phyloP scores from a whole-genome alignment of 2,329 filamentous ascomycete species.

The Penicillium brasilianum region DNA sequence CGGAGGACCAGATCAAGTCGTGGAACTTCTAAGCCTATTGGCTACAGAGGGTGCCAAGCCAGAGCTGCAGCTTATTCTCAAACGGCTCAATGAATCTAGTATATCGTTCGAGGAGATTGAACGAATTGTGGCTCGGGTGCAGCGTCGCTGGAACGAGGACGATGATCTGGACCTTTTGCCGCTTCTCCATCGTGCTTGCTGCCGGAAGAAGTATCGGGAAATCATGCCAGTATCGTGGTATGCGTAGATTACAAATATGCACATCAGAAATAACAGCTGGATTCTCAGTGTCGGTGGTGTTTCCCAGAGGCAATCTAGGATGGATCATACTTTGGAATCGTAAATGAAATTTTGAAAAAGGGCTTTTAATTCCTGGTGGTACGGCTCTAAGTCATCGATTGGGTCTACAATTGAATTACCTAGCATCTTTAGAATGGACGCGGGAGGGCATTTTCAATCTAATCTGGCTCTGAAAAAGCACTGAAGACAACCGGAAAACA shows the following conservation, averaged over 20 bases:
- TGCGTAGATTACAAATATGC: neutral
- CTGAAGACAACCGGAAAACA: too few relatives aligned
- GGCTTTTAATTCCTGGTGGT: too few relatives aligned
- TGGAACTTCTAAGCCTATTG: neutral
- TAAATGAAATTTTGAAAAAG: too few relatives aligned
- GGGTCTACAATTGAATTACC: neutral
- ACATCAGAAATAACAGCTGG: too few relatives aligned
- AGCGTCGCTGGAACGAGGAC: neutral
- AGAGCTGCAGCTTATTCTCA: neutral
- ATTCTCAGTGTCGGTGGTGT: too few relatives aligned
- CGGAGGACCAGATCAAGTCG: neutral
- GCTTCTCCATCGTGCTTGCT: neutral
- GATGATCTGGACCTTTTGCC: neutral
- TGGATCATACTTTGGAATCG: too few relatives aligned
- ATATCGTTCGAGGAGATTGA: neutral
- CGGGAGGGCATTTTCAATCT: neutral
- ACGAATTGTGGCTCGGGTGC: neutral
- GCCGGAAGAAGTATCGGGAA: neutral
- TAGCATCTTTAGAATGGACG: neutral
- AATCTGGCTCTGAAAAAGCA: too few relatives aligned
- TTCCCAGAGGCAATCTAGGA: too few relatives aligned
- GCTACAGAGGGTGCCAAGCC: too few relatives aligned
- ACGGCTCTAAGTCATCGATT: too few relatives aligned
- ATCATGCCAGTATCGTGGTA: neutral
- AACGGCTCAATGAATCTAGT: neutral